Conservation (phyloP, 2,329 filamentous ascomycete species). For the Hypomyces perniciosus region DNA sequence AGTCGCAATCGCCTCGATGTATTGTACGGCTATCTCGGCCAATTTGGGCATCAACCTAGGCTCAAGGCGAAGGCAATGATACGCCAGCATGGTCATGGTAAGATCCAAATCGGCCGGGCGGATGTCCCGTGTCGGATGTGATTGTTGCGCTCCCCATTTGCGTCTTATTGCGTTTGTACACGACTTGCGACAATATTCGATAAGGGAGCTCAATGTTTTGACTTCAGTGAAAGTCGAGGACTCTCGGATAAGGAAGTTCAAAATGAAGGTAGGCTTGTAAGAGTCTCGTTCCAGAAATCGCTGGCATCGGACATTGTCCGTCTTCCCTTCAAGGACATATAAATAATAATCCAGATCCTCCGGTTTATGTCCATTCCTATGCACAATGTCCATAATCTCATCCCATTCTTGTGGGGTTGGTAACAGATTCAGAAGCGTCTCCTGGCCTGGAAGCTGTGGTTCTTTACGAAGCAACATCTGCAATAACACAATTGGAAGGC, state of each 20-base stretch:
- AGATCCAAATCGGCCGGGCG: conserved; percentile 19
- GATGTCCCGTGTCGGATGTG: not conserved
- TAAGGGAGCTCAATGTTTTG: conserved; percentile 21
- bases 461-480: conserved; percentile 25
- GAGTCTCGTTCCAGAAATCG: conserved; percentile 23
- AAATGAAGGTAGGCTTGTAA: conserved; percentile 24
- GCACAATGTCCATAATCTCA: conserved; percentile 15
- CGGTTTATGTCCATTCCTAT: conserved; percentile 17
- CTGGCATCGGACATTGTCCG: conserved; percentile 27
- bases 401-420: conserved; percentile 21
- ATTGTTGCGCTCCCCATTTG: not conserved
- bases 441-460: conserved; percentile 11
- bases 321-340: conserved; percentile 24
- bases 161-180: conserved; percentile 4
- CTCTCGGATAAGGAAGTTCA: conserved; percentile 25
- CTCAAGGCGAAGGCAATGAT: conserved; percentile 28
- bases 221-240: conserved; percentile 20
- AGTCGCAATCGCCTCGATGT: conserved; percentile 20
- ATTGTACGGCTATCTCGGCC: conserved; percentile 22
- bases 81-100: conserved; percentile 21
- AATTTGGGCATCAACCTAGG: conserved; percentile 28
- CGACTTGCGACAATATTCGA: conserved; percentile 21
- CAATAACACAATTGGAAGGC: conserved; percentile 26
- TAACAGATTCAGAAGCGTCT: conserved; percentile 20
- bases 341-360: conserved; percentile 22